These are phyloP conservation scores for Phaeosphaeria sp. DNA, from an alignment of 2,329 filamentous ascomycete genomes.

Conservation along the genomic window DNA sequence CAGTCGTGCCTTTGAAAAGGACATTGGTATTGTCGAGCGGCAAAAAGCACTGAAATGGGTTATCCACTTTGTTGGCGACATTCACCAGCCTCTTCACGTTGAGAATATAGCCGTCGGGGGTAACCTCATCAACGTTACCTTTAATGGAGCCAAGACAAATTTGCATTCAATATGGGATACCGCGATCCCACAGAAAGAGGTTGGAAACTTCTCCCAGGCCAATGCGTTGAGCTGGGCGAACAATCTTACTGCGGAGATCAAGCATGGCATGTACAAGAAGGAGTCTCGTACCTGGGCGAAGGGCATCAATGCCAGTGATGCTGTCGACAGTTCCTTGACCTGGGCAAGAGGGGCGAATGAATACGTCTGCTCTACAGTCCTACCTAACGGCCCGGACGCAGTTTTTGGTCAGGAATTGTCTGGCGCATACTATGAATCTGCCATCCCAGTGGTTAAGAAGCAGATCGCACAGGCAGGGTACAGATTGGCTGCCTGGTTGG, in stretches of 20 bases:
- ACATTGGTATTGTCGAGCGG: conserved; percentile 40
- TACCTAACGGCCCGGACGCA: conserved; percentile 47
- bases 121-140: conserved; percentile 54
- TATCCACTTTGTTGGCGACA: conserved; percentile 70
- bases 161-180: conserved; percentile 55
- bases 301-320: conserved; percentile 46
- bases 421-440: conserved; percentile 44
- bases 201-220: conserved; percentile 47
- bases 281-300: conserved; percentile 43
- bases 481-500: conserved; percentile 40
- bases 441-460: conserved; percentile 48
- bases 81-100: conserved; percentile 73
- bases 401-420: conserved; percentile 48
- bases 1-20: conserved; percentile 42
- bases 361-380: conserved; percentile 51
- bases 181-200: conserved; percentile 51
- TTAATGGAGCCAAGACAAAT: conserved; percentile 50
- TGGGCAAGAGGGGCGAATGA: conserved; percentile 54
- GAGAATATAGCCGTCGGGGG: conserved; percentile 55
- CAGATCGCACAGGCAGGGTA: conserved; percentile 53
- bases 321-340: conserved; percentile 44
- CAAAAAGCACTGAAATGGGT: conserved; percentile 58
- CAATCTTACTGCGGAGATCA: conserved; percentile 46
- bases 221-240: conserved; percentile 49
- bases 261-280: conserved; percentile 47